Conservation (phyloP, 2,329 filamentous ascomycete species). For the Arthrobotrys conoides region DNA sequence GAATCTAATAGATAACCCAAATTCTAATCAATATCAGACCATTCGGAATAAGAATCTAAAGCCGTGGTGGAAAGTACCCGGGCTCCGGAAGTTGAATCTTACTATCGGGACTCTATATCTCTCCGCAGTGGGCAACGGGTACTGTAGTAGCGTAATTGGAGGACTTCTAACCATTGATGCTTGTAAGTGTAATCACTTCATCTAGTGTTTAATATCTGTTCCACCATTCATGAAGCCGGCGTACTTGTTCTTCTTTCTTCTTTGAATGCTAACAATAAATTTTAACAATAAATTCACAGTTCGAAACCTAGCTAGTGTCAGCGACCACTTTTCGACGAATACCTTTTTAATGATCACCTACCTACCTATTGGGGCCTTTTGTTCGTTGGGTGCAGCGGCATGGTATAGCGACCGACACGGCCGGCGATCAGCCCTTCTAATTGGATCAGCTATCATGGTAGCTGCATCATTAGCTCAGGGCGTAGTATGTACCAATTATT, state of each 20-base stretch:
- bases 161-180: conserved; percentile 23
- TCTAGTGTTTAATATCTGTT: no score
- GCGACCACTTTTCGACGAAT: background rate
- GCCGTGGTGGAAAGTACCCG: background rate
- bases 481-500: background rate
- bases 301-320: conserved; percentile 15
- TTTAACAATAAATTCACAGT: background rate
- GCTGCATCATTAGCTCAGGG: background rate
- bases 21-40: no score
- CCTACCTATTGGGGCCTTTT: conserved; percentile 11
- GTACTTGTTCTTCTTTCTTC: no score
- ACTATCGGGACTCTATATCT: conserved; percentile 19
- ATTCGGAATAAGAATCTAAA: no score
- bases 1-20: no score
- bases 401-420: conserved; percentile 24
- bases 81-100: conserved; percentile 6
- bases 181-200: conserved; percentile 35
- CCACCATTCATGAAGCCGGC: no score
- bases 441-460: conserved; percentile 20
- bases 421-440: background rate
- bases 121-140: conserved; percentile 31
- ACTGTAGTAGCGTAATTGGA: conserved; percentile 28
- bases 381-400: background rate
- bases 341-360: conserved; percentile 9
- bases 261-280: no score